Evolutionary conservation across 2,329 filamentous ascomycete species (phyloP), one percentile per base, ranked within the genome.

Genomic region (Acrodontium crateriforme): DNA sequence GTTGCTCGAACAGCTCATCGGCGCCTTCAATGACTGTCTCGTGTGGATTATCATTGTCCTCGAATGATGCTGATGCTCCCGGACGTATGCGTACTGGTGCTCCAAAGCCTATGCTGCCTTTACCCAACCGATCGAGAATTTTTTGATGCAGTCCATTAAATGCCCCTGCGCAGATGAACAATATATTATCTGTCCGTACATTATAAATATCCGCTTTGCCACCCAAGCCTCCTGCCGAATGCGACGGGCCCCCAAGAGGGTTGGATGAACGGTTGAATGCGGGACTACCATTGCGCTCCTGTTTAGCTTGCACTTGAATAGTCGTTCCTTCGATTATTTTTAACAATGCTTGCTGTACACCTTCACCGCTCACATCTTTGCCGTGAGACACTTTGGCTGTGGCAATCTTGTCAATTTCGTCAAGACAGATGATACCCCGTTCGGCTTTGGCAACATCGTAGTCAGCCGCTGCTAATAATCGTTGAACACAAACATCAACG

Each of bases 261-360:
- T 44, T 51, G 32, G 50, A 18, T 13, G 16, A 12, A 13, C 8
- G 42, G 18, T 26, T 30, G 30, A 25, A 28, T 15, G 21, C 31
- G 14, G 17, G 29, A 10, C 38, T 34, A 14, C 31, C 40, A 10
- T 30, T 25, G 48, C 72, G 66, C 42, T 77, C 79, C 38, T 77
- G 71, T 53, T 94, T 95, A 14, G 87, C 78, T 47, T 85, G 87
- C 16, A 98, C 69, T 21, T 91, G 89, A 8, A 98, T 67, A 14
- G 85, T 94, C 2, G 85, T 92, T 6, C 89, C 89, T 57, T 98
- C 89, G 12, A 98, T 82, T 21, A 98, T 83, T 58, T 95, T 95
- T 17, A 98, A 59, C 4, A 98, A 62, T 5, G 89, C 87, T 56
- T 98, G 89, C 48, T 98, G 89, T 0, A 95, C 89, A 29, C 89